phyloP scores from a whole-genome alignment of 768 basidiomycete species.

The Lentinula boryana region DNA sequence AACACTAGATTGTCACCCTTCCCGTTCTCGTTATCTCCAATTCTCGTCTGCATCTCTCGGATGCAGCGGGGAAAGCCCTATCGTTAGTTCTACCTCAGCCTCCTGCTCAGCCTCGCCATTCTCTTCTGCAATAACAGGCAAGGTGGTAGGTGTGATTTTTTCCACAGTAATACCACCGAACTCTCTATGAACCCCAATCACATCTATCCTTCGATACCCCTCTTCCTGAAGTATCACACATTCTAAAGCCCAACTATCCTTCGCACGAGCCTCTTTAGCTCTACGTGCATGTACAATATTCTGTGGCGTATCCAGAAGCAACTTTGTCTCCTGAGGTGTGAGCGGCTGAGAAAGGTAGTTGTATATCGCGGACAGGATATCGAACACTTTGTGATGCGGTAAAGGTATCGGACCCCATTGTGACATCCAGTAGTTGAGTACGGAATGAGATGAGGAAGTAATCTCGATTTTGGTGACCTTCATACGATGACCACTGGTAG shows the following conservation, averaged over 20 bases:
- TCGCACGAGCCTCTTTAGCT: slow-evolving; percentile 2
- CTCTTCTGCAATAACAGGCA: neutral
- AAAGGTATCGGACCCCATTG: slow-evolving; percentile 5
- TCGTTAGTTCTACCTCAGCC: neutral
- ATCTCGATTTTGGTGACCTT: slow-evolving; percentile 3
- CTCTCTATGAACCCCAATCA: slow-evolving; percentile 1
- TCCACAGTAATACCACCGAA: slow-evolving; percentile 3
- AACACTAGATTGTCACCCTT: neutral
- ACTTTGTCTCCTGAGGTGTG: neutral
- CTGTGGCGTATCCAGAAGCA: slow-evolving; percentile 6
- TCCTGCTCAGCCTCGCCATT: neutral
- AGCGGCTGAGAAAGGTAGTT: slow-evolving; percentile 3
- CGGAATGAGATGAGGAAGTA: neutral
- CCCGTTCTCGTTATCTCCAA: neutral
- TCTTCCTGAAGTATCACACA: slow-evolving; percentile 2
- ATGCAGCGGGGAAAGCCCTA: neutral
- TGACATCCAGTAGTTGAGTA: slow-evolving; percentile 1
- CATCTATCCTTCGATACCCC: slow-evolving; percentile 6
- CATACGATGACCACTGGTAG: neutral
- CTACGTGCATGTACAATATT: slow-evolving; percentile 1
- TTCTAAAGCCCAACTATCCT: slow-evolving; percentile 3
- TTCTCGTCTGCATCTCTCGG: neutral
- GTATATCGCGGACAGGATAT: slow-evolving; percentile 3
- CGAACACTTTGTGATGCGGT: slow-evolving; percentile 2
- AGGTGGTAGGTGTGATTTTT: neutral